Conservation (phyloP, 2,329 filamentous ascomycete genomes). For the Pseudogymnoascus verrucosus region DNA sequence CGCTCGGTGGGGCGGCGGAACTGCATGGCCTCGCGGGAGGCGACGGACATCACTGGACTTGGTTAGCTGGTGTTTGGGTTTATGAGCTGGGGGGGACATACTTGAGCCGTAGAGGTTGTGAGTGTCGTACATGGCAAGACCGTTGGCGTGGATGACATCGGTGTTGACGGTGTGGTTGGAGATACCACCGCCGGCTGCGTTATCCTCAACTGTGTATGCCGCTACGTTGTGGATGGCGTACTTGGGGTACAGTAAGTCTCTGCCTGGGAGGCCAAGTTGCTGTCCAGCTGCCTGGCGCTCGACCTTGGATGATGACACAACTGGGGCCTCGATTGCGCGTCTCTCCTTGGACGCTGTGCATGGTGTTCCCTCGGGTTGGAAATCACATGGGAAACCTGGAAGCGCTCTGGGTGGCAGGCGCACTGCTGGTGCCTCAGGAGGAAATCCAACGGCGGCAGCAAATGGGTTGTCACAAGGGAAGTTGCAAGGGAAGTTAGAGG, state of each 20-base stretch:
- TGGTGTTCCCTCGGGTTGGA: constrained; percentile 48
- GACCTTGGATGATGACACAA: background rate
- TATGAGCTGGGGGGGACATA: constrained; percentile 17
- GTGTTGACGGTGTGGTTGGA: constrained; percentile 57
- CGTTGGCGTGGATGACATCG: constrained; percentile 60
- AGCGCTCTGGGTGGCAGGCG: constrained; percentile 55
- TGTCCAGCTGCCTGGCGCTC: constrained; percentile 28
- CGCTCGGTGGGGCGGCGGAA: constrained; percentile 53
- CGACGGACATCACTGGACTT: constrained; percentile 55
- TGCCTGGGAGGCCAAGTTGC: constrained; percentile 50
- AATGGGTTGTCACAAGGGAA: constrained; percentile 45
- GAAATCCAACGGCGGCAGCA: constrained; percentile 37
- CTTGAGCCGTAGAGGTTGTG: constrained; percentile 69
- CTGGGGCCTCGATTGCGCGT: constrained; percentile 13
- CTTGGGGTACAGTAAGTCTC: constrained; percentile 55
- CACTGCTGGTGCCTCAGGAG: constrained; percentile 55
- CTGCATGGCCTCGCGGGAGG: constrained; percentile 59
- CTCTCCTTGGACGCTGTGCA: constrained; percentile 27
- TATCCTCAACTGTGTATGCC: constrained; percentile 37
- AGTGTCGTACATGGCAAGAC: constrained; percentile 62
- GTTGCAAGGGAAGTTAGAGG: constrained; percentile 41
- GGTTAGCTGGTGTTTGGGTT: constrained; percentile 12
- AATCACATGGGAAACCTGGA: constrained; percentile 59
- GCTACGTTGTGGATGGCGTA: constrained; percentile 59
- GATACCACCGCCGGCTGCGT: constrained; percentile 37